These are phyloP conservation scores for Schizophyllum commune DNA, from an alignment of 1,284 basidiomycete genomes.

Conservation along the genomic window DNA sequence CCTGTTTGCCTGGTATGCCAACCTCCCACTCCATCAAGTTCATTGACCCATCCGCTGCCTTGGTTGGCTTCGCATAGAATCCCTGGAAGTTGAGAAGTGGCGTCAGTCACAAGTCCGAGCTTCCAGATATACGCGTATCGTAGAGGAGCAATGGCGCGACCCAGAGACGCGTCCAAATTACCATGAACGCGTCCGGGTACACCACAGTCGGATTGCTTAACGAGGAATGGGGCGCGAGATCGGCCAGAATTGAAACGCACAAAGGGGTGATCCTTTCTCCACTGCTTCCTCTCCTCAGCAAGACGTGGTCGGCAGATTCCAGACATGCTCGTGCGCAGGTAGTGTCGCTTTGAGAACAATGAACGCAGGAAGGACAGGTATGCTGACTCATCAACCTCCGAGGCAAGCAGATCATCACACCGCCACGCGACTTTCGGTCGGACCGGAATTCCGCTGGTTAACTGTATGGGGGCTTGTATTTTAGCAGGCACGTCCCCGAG, in stretches of 20 bases:
- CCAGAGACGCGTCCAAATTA: not conserved
- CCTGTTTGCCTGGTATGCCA: conserved; percentile 83
- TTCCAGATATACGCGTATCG: too few species aligned
- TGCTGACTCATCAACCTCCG: not conserved
- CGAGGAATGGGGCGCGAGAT: too few species aligned
- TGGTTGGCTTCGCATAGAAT: conserved; percentile 91
- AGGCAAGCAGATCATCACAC: not conserved
- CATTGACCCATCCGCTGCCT: conserved; percentile 87
- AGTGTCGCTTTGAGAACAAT: conserved; percentile 3
- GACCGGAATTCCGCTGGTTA: too few species aligned
- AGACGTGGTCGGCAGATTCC: conserved; percentile 81
- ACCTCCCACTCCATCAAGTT: conserved; percentile 99
- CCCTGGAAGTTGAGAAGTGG: conserved; percentile 48
- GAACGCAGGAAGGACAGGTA: not conserved
- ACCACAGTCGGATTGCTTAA: too few species aligned
- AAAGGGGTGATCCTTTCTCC: conserved; percentile 98
- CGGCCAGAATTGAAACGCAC: conserved; percentile 45
- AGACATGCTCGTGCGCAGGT: conserved; percentile 41
- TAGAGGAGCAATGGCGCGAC: too few species aligned
- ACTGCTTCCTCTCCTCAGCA: conserved; percentile 97
- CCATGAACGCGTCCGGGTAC: not conserved
- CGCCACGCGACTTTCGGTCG: not conserved
- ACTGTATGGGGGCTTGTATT: too few species aligned
- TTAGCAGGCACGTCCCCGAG: too few species aligned
- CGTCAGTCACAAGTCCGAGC: not conserved